Evolutionary conservation across 2,329 filamentous ascomycete species (phyloP).

Genomic region (Leptographium flavum): DNA sequence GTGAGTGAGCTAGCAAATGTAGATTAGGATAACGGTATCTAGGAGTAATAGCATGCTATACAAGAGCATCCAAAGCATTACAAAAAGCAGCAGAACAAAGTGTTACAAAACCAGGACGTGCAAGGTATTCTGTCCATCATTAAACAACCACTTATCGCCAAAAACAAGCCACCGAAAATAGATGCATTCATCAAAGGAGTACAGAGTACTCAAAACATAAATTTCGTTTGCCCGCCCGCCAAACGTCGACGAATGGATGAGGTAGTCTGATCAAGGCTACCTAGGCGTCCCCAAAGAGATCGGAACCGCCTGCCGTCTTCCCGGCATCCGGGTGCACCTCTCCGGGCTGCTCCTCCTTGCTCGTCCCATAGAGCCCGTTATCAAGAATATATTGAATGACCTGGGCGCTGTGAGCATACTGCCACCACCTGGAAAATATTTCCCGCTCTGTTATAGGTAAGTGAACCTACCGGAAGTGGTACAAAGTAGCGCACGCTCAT

Average conservation of each 20-base stretch:
- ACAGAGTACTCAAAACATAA: not conserved
- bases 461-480: constrained; percentile 8
- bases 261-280: not conserved
- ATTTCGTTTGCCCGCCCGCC: not conserved
- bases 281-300: not conserved
- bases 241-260: not conserved
- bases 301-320: not conserved
- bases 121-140: not conserved
- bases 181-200: not conserved
- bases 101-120: not conserved
- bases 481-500: constrained; percentile 65
- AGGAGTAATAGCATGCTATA: too few species aligned
- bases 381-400: constrained; percentile 10
- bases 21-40: too few species aligned
- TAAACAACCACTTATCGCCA: not conserved
- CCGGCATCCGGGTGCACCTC: constrained; percentile 1
- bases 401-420: not conserved
- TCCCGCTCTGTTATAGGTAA: not conserved
- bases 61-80: too few species aligned
- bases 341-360: constrained; percentile 5
- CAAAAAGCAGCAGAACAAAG: not conserved
- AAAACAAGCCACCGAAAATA: not conserved
- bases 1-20: too few species aligned
- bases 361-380: constrained; percentile 7
- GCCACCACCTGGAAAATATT: not conserved